Evolutionary conservation across 345 rosid genomes (phyloP).

Genomic region (Dovyalis caffra): DNA sequence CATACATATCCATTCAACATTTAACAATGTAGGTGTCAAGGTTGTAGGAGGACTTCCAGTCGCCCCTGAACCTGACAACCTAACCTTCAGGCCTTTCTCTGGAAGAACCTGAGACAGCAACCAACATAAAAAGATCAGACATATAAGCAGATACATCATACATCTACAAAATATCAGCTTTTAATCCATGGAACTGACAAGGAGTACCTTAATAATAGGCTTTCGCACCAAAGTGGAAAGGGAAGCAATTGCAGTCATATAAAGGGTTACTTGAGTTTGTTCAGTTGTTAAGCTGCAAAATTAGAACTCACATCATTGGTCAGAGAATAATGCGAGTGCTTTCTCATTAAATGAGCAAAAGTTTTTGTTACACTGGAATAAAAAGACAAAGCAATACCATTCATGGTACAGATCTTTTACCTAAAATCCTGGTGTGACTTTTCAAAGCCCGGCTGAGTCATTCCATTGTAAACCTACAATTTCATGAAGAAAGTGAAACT

Average conservation of each 20-base stretch:
- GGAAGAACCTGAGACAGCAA: slow-evolving; percentile 57
- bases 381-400: background rate
- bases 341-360: slow-evolving; percentile 7
- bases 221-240: slow-evolving; percentile 60
- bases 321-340: background rate
- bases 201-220: slow-evolving; percentile 59
- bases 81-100: slow-evolving; percentile 63
- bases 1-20: slow-evolving; percentile 85
- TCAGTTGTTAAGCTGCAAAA: slow-evolving; percentile 72
- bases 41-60: slow-evolving; percentile 76
- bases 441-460: slow-evolving; percentile 86
- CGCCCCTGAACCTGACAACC: slow-evolving; percentile 63
- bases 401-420: slow-evolving; percentile 32
- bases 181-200: background rate
- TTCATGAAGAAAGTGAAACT: background rate
- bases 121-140: slow-evolving; percentile 7
- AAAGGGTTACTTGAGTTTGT: slow-evolving; percentile 70
- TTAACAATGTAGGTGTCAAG: slow-evolving; percentile 70
- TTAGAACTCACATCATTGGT: background rate
- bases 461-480: slow-evolving; percentile 77
- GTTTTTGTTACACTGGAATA: background rate
- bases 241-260: slow-evolving; percentile 87
- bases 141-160: slow-evolving; percentile 1
- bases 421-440: slow-evolving; percentile 55
- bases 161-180: slow-evolving; percentile 6